A percentile compares a stretch with the other conserved stretches of the same genome.
Evolutionary conservation across 2,329 filamentous ascomycete species (phyloP).

Genomic region (Stagonosporopsis cucurbitacearum): DNA sequence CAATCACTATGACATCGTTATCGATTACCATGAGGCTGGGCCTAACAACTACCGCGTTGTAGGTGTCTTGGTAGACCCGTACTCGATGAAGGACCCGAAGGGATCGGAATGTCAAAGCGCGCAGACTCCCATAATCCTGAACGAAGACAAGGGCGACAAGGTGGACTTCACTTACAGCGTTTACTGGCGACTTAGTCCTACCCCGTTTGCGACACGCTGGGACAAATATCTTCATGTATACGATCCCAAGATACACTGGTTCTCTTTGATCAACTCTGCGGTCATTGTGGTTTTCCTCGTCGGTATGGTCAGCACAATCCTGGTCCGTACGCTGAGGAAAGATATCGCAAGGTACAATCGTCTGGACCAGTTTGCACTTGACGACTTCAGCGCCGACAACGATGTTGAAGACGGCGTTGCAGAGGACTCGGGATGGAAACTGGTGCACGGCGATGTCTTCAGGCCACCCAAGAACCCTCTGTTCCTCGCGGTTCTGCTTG

Average conservation of each 20-base stretch:
- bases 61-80: conserved; percentile 86
- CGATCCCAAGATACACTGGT: conserved; percentile 98
- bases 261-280: conserved; percentile 94
- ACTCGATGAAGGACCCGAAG: conserved; percentile 68
- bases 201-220: conserved; percentile 96
- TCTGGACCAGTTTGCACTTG: conserved; percentile 86
- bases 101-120: conserved; percentile 70
- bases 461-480: conserved; percentile 83
- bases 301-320: conserved; percentile 89
- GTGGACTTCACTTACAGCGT: conserved; percentile 93
- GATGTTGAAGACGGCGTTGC: conserved; percentile 87
- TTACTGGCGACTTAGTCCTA: conserved; percentile 82
- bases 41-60: conserved; percentile 83
- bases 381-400: conserved; percentile 81
- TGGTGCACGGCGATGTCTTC: conserved; percentile 98
- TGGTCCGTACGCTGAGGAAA: conserved; percentile 86
- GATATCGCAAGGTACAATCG: conserved; percentile 97
- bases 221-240: conserved; percentile 98
- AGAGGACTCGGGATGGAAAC: conserved; percentile 98
- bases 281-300: conserved; percentile 93
- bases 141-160: conserved; percentile 66
- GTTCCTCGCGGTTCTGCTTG: conserved; percentile 83
- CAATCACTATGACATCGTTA: conserved; percentile 93
- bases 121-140: conserved; percentile 67
- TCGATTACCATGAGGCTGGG: conserved; percentile 87